These are phyloP conservation scores for Fusarium sp. DNA, from an alignment of 2,329 filamentous ascomycete genomes.

Conservation along the genomic window DNA sequence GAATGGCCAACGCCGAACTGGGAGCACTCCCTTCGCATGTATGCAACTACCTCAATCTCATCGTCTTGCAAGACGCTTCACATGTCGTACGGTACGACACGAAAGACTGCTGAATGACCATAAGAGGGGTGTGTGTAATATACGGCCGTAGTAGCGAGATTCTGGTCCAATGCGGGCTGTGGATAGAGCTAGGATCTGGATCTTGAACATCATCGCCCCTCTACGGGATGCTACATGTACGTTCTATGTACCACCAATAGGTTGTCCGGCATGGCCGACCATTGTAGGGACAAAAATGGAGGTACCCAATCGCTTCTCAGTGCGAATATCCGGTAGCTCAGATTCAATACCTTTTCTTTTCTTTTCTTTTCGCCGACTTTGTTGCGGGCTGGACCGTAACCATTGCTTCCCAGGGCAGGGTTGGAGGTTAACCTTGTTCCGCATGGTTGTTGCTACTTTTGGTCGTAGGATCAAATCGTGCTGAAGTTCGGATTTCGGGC, in stretches of 20 bases:
- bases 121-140: constrained; percentile 22
- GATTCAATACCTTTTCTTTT: constrained; percentile 22
- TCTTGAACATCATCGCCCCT: constrained; percentile 44
- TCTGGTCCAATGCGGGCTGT: constrained; percentile 28
- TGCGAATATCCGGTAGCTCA: constrained; percentile 1
- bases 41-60: constrained; percentile 22
- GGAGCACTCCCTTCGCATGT: constrained; percentile 40
- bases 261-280: constrained; percentile 42
- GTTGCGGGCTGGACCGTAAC: constrained; percentile 7
- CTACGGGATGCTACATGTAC: constrained; percentile 45
- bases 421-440: not conserved
- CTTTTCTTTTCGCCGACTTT: constrained; percentile 38
- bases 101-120: constrained; percentile 14
- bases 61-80: constrained; percentile 31
- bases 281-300: constrained; percentile 3
- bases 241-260: constrained; percentile 31
- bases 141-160: constrained; percentile 15
- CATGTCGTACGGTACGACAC: constrained; percentile 28
- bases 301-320: constrained; percentile 19
- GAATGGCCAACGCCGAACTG: constrained; percentile 47
- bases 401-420: not conserved
- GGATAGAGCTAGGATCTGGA: constrained; percentile 43
- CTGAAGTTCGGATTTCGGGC: constrained; percentile 6
- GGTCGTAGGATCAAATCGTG: not conserved
- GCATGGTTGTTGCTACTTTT: constrained; percentile 5